Conservation (phyloP, 2,329 filamentous ascomycete genomes). For the Chaetothyriales sp. region DNA sequence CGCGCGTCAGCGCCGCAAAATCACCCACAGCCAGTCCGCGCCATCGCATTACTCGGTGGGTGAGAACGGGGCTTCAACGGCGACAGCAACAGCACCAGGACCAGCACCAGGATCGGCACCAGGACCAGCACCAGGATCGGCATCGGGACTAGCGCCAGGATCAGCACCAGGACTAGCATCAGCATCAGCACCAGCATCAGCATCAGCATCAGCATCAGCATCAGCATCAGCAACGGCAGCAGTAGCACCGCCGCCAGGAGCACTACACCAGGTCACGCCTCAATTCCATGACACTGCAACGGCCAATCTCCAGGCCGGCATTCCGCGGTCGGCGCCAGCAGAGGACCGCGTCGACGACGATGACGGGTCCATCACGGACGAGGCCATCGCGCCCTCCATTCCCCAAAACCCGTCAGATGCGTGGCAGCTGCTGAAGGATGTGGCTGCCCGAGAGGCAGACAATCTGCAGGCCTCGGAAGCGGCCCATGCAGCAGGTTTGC, state of each 20-base stretch:
- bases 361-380: conserved; percentile 24
- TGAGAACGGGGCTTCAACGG: conserved; percentile 3
- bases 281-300: not conserved
- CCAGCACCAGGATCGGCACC: not conserved
- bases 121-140: not conserved
- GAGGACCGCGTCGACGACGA: conserved; percentile 23
- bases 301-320: not conserved
- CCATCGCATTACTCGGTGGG: conserved; percentile 4
- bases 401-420: conserved; percentile 36
- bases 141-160: not conserved
- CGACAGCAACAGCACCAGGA: not conserved
- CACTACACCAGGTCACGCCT: not conserved
- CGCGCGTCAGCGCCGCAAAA: conserved; percentile 42
- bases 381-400: conserved; percentile 27
- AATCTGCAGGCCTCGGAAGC: conserved; percentile 11
- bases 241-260: not conserved
- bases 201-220: not conserved
- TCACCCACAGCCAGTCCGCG: conserved; percentile 3
- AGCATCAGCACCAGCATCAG: not conserved
- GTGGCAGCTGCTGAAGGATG: conserved; percentile 35
- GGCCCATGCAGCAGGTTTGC: conserved; percentile 10
- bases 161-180: not conserved
- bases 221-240: not conserved
- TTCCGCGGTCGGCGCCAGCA: not conserved
- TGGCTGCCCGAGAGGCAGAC: conserved; percentile 27